A percentile compares a stretch with the other conserved stretches of the same genome.
Conservation (phyloP, 805 yeast species). For the Yarrowia porcina region DNA sequence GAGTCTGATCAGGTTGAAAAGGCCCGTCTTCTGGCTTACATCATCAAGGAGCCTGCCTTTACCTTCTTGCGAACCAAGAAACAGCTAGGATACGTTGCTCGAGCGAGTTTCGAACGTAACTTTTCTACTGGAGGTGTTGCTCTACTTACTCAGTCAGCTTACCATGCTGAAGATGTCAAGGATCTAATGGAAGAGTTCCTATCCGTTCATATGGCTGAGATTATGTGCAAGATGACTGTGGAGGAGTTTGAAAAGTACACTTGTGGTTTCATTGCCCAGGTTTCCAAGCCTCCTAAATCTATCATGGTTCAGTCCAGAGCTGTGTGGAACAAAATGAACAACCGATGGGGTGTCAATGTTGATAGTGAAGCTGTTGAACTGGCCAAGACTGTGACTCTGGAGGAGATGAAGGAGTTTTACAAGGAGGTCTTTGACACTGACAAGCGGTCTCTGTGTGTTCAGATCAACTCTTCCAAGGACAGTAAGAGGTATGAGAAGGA, state of each 20-base stretch:
- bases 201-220: background rate
- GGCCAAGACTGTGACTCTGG: background rate
- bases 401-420: conserved; percentile 2
- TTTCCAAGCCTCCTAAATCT: conserved; percentile 12
- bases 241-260: conserved; percentile 10
- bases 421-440: background rate
- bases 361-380: background rate
- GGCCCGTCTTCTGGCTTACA: conserved; percentile 48
- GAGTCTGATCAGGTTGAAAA: background rate
- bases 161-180: conserved; percentile 68
- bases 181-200: conserved; percentile 71
- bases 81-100: conserved; percentile 92
- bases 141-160: conserved; percentile 79
- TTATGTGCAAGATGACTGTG: background rate
- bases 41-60: conserved; percentile 83
- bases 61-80: conserved; percentile 87
- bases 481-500: background rate
- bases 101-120: conserved; percentile 64
- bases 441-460: conserved; percentile 3
- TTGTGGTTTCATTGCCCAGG: background rate
- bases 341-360: background rate
- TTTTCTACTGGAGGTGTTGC: conserved; percentile 74
- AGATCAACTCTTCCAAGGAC: background rate
- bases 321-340: background rate
- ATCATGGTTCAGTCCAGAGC: background rate